phyloP scores from a whole-genome alignment of 495 filamentous ascomycete genomes.

The Aspergillus mulundensis region DNA sequence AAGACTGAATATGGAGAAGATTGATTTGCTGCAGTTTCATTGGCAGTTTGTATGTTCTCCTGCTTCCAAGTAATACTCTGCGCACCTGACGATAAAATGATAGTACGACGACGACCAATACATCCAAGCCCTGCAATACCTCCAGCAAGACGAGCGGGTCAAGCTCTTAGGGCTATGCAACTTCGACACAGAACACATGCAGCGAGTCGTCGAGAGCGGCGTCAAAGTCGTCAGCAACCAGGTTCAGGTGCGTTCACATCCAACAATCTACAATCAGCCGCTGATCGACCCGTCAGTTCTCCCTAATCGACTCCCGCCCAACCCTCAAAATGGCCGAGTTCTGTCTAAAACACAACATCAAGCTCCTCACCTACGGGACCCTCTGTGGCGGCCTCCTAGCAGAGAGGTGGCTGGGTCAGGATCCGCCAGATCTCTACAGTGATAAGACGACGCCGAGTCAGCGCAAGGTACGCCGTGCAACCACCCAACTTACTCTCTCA shows the following conservation, averaged over 20 bases:
- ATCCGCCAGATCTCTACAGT: conserved; percentile 32
- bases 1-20: conserved; percentile 25
- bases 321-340: conserved; percentile 33
- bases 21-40: conserved; percentile 45
- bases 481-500: too few species aligned
- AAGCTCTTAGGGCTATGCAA: conserved; percentile 39
- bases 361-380: conserved; percentile 43
- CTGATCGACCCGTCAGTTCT: not conserved
- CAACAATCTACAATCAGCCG: too few species aligned
- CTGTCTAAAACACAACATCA: conserved; percentile 35
- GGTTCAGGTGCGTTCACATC: not conserved
- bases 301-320: not conserved
- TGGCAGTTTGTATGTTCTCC: conserved; percentile 38
- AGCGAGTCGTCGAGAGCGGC: not conserved
- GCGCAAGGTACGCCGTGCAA: conserved; percentile 34
- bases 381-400: conserved; percentile 43
- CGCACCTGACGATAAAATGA: not conserved
- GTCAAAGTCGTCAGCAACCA: not conserved
- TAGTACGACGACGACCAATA: conserved; percentile 40
- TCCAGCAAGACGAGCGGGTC: conserved; percentile 28
- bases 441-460: conserved; percentile 39
- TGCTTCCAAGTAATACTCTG: not conserved
- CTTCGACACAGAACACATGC: conserved; percentile 28
- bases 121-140: conserved; percentile 29
- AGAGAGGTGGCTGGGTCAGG: conserved; percentile 32